Conservation (phyloP, 2,329 filamentous ascomycete genomes). For the Metarhizium album region DNA sequence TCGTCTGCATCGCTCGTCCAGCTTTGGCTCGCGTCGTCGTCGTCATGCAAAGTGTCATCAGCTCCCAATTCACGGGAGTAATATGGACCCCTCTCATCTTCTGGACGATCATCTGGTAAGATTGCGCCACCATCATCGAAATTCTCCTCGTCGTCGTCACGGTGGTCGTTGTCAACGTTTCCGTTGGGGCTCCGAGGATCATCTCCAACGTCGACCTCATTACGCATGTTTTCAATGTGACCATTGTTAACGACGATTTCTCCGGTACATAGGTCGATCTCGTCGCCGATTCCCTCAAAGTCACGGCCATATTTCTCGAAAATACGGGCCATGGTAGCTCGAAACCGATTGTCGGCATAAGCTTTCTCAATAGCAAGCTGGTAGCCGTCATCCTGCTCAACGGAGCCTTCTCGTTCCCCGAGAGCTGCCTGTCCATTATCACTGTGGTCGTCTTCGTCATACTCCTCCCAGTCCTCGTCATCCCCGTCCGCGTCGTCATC, state of each 20-base stretch:
- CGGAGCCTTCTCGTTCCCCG: slow-evolving; percentile 35
- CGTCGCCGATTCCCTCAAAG: slow-evolving; percentile 75
- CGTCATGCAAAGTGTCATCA: slow-evolving; percentile 6
- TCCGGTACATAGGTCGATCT: slow-evolving; percentile 76
- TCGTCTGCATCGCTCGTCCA: slow-evolving; percentile 5
- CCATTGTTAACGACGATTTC: slow-evolving; percentile 85
- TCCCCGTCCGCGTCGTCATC: background rate
- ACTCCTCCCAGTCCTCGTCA: slow-evolving; percentile 6
- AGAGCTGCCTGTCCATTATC: slow-evolving; percentile 38
- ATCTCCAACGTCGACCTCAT: slow-evolving; percentile 37
- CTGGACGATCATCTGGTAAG: slow-evolving; percentile 20
- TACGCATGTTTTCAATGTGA: slow-evolving; percentile 56
- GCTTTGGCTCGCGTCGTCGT: slow-evolving; percentile 7
- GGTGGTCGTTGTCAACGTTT: slow-evolving; percentile 4
- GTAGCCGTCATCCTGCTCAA: slow-evolving; percentile 39
- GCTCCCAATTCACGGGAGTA: background rate
- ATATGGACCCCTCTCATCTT: slow-evolving; percentile 9
- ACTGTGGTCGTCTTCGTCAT: slow-evolving; percentile 27
- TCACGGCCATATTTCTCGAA: slow-evolving; percentile 81
- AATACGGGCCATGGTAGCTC: slow-evolving; percentile 77
- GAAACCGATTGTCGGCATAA: slow-evolving; percentile 60
- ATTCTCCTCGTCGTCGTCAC: slow-evolving; percentile 14
- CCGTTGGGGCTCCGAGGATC: slow-evolving; percentile 2
- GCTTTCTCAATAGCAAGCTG: slow-evolving; percentile 52
- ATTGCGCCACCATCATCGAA: slow-evolving; percentile 26